Base-by-base conservation (phyloP, 768 basidiomycete species). In the Leccinum subgranulosum region DNA sequence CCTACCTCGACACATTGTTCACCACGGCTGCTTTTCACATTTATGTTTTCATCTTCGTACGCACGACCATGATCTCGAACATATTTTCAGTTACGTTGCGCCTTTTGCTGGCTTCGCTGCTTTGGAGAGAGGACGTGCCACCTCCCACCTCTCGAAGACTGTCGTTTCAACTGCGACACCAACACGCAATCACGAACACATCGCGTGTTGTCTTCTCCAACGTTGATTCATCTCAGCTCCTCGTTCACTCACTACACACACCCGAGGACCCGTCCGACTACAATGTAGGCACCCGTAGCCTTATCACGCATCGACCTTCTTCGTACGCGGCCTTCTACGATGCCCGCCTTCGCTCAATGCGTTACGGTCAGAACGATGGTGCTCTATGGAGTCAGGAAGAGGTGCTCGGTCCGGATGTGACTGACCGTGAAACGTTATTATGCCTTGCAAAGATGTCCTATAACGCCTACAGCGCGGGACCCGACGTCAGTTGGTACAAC, bases 401-500 rank as follows among this genome's bases (percentile, higher is more conserved):
- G 34, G 78, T 90, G 0, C 65, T 69, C 6, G 86, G 81, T 1
- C 95, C 95, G 2, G 87, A 97, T 65, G 80, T 90, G 4, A 75
- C 77, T 17, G 84, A 86, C 64, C 81, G 89, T 33, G 81, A 86
- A 64, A 88, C 92, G 1, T 71, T 98, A 7, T 79, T 86, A 12
- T 75, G 83, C 27, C 78, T 98, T 15, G 94, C 91, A 19, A 93
- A 90, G 82, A 98, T 98, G 90, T 84, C 89, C 11, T 84, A 78
- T 56, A 93, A 97, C 68, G 86, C 94, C 3, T 98, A 98, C 68
- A 73, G 74, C 4, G 70, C 77, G 15, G 78, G 74, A 4, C 75
- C 74, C 3, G 78, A 82, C 29, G 73, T 69, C 27, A 78, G 75
- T 10, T 98, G 94, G 94, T 95, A 92, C 65, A 80, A 81, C 21